Evolutionary conservation across 2,329 filamentous ascomycete genomes (phyloP).

Genomic region (Alternaria longipes): DNA sequence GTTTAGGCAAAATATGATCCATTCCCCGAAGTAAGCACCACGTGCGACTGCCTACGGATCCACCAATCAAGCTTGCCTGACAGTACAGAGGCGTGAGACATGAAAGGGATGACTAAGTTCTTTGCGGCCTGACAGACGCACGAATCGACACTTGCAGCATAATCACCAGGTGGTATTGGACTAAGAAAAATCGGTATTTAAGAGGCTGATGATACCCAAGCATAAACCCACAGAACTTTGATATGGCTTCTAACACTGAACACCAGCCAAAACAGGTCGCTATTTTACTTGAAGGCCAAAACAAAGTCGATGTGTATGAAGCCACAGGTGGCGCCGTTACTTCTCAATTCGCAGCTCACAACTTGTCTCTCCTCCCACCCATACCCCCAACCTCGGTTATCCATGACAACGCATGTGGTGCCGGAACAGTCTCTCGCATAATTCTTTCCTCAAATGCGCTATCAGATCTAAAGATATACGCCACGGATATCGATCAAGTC

Average conservation of each 20-base stretch:
- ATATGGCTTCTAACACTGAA: constrained; percentile 24
- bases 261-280: constrained; percentile 36
- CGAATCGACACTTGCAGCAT: neutral
- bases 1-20: neutral
- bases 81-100: neutral
- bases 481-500: constrained; percentile 41
- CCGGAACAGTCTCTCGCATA: constrained; percentile 39
- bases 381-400: constrained; percentile 39
- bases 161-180: neutral
- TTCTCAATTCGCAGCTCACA: constrained; percentile 36
- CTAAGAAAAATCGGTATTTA: neutral
- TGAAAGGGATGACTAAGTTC: neutral
- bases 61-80: neutral
- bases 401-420: constrained; percentile 49
- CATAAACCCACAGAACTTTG: neutral
- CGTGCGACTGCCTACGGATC: neutral
- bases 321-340: constrained; percentile 41
- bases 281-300: constrained; percentile 31
- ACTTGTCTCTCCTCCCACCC: constrained; percentile 37
- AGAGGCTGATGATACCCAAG: neutral
- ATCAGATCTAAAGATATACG: constrained; percentile 35
- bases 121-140: neutral
- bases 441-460: constrained; percentile 27
- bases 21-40: neutral
- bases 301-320: constrained; percentile 42